Evolutionary conservation across 306 rosid genomes (phyloP).

Genomic region (Cucurbita maxima): DNA sequence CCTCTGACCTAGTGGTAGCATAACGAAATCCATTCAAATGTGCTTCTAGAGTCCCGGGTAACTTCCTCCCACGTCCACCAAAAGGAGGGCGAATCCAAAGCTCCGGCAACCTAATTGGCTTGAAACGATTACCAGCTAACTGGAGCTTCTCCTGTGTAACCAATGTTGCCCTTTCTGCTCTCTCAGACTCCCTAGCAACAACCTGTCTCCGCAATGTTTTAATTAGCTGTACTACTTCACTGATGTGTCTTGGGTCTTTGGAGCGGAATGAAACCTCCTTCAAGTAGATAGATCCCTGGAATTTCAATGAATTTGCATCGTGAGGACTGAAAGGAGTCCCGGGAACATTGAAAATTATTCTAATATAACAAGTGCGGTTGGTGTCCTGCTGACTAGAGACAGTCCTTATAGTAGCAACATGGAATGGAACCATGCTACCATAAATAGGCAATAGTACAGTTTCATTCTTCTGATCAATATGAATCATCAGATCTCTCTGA

Average conservation of each 20-base stretch:
- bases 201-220: slow-evolving; percentile 77
- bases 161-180: slow-evolving; percentile 93
- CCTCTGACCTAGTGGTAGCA: slow-evolving; percentile 75
- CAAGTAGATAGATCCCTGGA: slow-evolving; percentile 62
- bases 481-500: slow-evolving; percentile 77
- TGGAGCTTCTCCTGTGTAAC: slow-evolving; percentile 93
- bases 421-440: slow-evolving; percentile 92
- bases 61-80: slow-evolving; percentile 90
- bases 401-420: slow-evolving; percentile 74
- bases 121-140: slow-evolving; percentile 70
- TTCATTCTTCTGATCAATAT: slow-evolving; percentile 82
- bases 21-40: slow-evolving; percentile 81
- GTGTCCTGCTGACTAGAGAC: slow-evolving; percentile 66
- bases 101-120: slow-evolving; percentile 70
- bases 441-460: slow-evolving; percentile 75
- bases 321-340: slow-evolving; percentile 85
- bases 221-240: slow-evolving; percentile 74
- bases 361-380: slow-evolving; percentile 31
- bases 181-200: slow-evolving; percentile 85
- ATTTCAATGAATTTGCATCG: slow-evolving; percentile 54
- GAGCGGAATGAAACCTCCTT: slow-evolving; percentile 94
- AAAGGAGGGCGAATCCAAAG: slow-evolving; percentile 90
- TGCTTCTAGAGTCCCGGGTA: slow-evolving; percentile 83
- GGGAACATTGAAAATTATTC: slow-evolving; percentile 77
- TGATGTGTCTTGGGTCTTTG: slow-evolving; percentile 75